These are phyloP conservation scores for Yarrowia sp. DNA, from an alignment of 805 yeast genomes.

Conservation along the genomic window DNA sequence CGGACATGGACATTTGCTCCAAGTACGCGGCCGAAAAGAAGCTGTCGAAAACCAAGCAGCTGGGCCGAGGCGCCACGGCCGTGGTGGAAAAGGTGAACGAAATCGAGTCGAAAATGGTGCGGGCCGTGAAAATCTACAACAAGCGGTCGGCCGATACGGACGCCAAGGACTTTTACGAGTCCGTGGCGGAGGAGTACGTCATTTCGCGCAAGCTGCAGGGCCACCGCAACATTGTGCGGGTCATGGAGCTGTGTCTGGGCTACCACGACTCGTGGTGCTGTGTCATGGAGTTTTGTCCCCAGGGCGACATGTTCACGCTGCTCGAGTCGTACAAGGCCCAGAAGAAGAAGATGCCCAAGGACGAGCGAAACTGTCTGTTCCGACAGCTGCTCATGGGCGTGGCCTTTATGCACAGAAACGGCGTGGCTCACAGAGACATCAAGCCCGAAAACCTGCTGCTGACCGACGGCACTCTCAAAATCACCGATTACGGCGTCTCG, in stretches of 20 bases:
- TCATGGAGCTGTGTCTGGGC: constrained; percentile 55
- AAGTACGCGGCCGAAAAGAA: constrained; percentile 30
- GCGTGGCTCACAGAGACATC: constrained; percentile 84
- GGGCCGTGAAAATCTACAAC: constrained; percentile 85
- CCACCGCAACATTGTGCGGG: constrained; percentile 71
- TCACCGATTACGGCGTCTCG: constrained; percentile 86
- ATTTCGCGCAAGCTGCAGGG: constrained; percentile 68
- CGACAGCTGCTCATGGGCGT: constrained; percentile 83
- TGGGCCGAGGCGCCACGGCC: constrained; percentile 40
- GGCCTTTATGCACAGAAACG: constrained; percentile 83
- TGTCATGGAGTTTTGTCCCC: constrained; percentile 72
- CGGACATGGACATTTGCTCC: constrained; percentile 25
- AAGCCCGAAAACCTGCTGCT: constrained; percentile 82
- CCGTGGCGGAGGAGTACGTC: constrained; percentile 79
- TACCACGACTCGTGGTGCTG: constrained; percentile 37
- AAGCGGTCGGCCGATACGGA: constrained; percentile 54
- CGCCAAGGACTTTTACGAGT: constrained; percentile 51
- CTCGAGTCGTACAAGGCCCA: constrained; percentile 82
- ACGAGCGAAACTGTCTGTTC: constrained; percentile 87
- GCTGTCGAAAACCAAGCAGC: constrained; percentile 30
- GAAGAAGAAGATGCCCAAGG: constrained; percentile 66
- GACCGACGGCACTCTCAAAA: constrained; percentile 71
- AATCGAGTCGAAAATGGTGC: constrained; percentile 40
- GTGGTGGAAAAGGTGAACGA: constrained; percentile 32
- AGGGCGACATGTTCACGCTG: constrained; percentile 79